Percentiles rank a stretch among this genome's conserved stretches.
These are phyloP conservation scores for Lepiota venenata DNA, from an alignment of 768 basidiomycete species.

Conservation along the genomic window DNA sequence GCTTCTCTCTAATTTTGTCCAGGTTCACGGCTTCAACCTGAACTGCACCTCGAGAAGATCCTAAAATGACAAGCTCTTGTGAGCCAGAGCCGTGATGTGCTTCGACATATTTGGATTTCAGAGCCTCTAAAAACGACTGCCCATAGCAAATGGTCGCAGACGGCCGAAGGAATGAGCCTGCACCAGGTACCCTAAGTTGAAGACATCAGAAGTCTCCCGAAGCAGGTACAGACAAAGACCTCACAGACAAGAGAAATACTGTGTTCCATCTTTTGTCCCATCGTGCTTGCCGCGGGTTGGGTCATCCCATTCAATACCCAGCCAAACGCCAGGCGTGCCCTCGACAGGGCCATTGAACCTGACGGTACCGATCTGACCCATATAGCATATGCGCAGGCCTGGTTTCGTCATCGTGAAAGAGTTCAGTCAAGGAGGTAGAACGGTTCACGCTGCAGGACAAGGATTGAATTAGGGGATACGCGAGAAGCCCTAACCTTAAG, in stretches of 20 bases:
- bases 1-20: constrained; percentile 70
- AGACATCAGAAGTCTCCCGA: constrained; percentile 15
- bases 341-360: constrained; percentile 64
- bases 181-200: constrained; percentile 43
- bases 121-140: constrained; percentile 68
- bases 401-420: constrained; percentile 38
- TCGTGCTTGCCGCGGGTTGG: constrained; percentile 82
- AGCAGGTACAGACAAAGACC: constrained; percentile 20
- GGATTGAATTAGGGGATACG: constrained; percentile 1
- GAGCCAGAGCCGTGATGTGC: constrained; percentile 44
- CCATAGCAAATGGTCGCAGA: constrained; percentile 59
- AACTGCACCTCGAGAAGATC: constrained; percentile 81
- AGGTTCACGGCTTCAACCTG: constrained; percentile 84
- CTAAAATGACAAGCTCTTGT: constrained; percentile 66
- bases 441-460: constrained; percentile 1
- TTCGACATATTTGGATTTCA: constrained; percentile 79
- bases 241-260: constrained; percentile 80
- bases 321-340: constrained; percentile 68
- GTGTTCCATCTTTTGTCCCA: constrained; percentile 71
- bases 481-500: constrained; percentile 28
- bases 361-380: constrained; percentile 63
- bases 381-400: constrained; percentile 44
- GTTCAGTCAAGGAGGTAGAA: constrained; percentile 23
- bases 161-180: constrained; percentile 83
- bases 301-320: constrained; percentile 99